phyloP scores from a whole-genome alignment of 345 rosid species.

The Populus pruinosa region DNA sequence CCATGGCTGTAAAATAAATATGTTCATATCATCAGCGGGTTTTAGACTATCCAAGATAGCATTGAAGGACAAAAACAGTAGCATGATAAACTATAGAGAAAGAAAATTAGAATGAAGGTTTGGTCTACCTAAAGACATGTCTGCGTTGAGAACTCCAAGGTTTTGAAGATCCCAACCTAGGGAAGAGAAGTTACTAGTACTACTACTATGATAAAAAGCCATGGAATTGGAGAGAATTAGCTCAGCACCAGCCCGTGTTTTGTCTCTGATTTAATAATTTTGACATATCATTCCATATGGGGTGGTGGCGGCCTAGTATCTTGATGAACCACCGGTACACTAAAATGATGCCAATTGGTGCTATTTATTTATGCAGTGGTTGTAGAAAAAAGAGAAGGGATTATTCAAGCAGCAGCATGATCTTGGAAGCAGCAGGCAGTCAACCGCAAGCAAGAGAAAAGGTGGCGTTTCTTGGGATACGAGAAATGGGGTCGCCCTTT shows the following conservation, averaged over 20 bases:
- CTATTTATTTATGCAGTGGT: slow-evolving; percentile 30
- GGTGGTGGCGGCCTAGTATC: not conserved
- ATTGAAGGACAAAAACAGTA: not conserved
- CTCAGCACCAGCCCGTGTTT: slow-evolving; percentile 33
- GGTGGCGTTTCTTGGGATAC: slow-evolving; percentile 43
- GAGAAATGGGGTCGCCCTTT: slow-evolving; percentile 24
- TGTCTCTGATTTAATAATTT: not conserved
- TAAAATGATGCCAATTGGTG: slow-evolving; percentile 7
- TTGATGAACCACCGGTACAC: slow-evolving; percentile 11
- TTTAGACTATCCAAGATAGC: no score
- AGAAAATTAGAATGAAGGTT: not conserved
- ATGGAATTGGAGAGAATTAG: slow-evolving; percentile 37
- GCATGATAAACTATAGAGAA: not conserved
- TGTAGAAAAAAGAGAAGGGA: slow-evolving; percentile 18
- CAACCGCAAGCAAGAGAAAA: slow-evolving; percentile 43
- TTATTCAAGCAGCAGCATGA: slow-evolving; percentile 16
- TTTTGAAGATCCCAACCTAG: slow-evolving; percentile 77
- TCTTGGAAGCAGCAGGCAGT: slow-evolving; percentile 51
- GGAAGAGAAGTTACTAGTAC: slow-evolving; percentile 29
- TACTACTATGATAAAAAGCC: slow-evolving; percentile 16
- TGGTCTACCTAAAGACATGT: slow-evolving; percentile 58
- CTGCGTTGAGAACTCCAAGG: slow-evolving; percentile 76
- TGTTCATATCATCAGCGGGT: not conserved
- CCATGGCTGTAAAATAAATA: slow-evolving; percentile 42
- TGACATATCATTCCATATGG: not conserved